A percentile compares a stretch with the other conserved stretches of the same genome.
Conservation (phyloP, 176 grass and related monocot species). For the Carex myosuroides region DNA sequence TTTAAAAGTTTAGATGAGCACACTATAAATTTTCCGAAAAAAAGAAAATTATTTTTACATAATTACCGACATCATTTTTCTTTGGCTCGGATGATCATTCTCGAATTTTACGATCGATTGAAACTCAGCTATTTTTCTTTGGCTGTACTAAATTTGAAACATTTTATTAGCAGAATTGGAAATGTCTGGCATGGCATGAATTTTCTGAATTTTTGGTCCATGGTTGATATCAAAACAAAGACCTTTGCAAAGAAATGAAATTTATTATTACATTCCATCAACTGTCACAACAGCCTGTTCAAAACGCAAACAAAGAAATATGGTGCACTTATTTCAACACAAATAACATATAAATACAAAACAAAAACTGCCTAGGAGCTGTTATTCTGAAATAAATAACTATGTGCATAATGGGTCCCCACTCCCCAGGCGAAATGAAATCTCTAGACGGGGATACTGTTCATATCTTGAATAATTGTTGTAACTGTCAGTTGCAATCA, state of each 20-base stretch:
- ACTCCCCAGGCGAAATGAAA: neutral
- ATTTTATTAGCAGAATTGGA: neutral
- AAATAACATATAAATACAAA: neutral
- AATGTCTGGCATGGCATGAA: neutral
- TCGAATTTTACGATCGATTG: neutral
- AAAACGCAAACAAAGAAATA: neutral
- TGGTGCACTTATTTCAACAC: conserved; percentile 16
- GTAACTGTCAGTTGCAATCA: conserved; percentile 20
- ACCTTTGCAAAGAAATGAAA: neutral
- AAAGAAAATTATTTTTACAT: neutral
- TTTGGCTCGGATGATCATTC: neutral
- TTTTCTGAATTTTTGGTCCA: neutral
- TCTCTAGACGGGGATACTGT: neutral
- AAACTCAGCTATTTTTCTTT: neutral
- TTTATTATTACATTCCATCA: neutral
- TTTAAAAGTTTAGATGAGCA: too few relatives aligned
- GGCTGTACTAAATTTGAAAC: neutral
- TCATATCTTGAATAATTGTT: conserved; percentile 1
- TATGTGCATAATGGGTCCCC: neutral
- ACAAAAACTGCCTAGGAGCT: neutral
- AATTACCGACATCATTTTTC: neutral
- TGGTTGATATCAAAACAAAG: neutral
- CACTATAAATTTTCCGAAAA: too few relatives aligned
- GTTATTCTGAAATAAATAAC: conserved; percentile 10
- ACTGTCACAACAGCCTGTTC: conserved; percentile 3